Base-by-base conservation (phyloP, 2,329 filamentous ascomycete genomes). In the Orbilia oligospora region DNA sequence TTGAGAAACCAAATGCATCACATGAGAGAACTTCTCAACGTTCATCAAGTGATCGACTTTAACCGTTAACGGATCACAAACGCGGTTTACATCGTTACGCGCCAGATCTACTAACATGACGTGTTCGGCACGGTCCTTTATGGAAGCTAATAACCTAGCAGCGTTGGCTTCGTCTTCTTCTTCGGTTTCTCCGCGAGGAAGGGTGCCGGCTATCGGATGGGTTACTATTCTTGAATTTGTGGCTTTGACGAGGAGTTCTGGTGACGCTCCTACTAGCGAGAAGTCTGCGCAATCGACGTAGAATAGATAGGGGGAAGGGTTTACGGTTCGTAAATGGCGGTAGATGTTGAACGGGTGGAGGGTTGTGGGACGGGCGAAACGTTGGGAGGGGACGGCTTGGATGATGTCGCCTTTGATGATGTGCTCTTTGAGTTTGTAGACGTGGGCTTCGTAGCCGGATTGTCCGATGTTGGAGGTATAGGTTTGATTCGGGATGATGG, bases 281-380 rank as follows among this genome's bases (percentile, higher is more conserved):
- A 99, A 98, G 83, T 93, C 92, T 77, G 89, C 88, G 86, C 95
- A 98, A 84, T 96, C 91, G 79, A 99, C 90, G 86, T 94, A 99
- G 87, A 99, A 99, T 41, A 99, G 90, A 85, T 99, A 99, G 0
- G 96, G 96, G 8, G 94, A 97, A 0, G 96, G 96, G 84, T 99
- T 99, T 83, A 98, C 93, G n/a, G 93, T 97, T 80, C 96, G 93
- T 44, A 99, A 88, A 84, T 97, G 93, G 69, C 95, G 91, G 87
- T 98, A 99, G 82, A 99, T 93, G 87, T 98, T 99, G 88, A 98
- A 99, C 0, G 96, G 95, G 84, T 99, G 96, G 51, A 99, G 87
- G 71, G 90, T 90, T 1, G 96, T 99, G 14, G 94, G 94, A 30
- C 95, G 90, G 6, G 94, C 91, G 83, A 98, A 93, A 66, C 96